Evolutionary conservation across 495 filamentous ascomycete genomes (phyloP).

Genomic region (Lasiosphaeria miniovina): DNA sequence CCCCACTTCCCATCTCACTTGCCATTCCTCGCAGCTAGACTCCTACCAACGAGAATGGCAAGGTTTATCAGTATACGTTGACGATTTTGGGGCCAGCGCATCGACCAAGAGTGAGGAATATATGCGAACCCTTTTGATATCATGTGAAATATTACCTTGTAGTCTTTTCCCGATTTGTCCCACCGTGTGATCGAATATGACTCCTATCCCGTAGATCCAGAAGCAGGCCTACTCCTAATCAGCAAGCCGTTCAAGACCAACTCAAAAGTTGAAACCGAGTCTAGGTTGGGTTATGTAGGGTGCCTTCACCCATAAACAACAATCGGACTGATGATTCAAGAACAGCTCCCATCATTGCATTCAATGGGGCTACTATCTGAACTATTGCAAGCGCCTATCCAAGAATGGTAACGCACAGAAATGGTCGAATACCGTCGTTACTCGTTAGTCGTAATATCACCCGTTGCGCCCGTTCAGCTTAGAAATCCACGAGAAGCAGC

Average conservation of each 20-base stretch:
- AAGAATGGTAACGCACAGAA: not conserved
- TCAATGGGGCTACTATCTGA: not conserved
- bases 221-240: not conserved
- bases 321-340: not conserved
- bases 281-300: not conserved
- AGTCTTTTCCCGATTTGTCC: not conserved
- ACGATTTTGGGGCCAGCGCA: not conserved
- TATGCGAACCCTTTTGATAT: not conserved
- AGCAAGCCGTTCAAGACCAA: not conserved
- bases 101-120: not conserved
- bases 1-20: not conserved
- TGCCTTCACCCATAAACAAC: not conserved
- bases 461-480: not conserved
- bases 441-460: not conserved
- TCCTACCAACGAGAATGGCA: not conserved
- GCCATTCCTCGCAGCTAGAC: not conserved
- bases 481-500: not conserved
- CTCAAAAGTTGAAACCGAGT: not conserved
- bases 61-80: not conserved
- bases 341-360: not conserved
- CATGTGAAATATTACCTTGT: not conserved
- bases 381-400: not conserved
- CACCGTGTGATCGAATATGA: not conserved
- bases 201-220: not conserved
- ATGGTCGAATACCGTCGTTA: not conserved